These are phyloP conservation scores for Pleurotus ostreatus DNA, from an alignment of 768 basidiomycete species.

Conservation along the genomic window DNA sequence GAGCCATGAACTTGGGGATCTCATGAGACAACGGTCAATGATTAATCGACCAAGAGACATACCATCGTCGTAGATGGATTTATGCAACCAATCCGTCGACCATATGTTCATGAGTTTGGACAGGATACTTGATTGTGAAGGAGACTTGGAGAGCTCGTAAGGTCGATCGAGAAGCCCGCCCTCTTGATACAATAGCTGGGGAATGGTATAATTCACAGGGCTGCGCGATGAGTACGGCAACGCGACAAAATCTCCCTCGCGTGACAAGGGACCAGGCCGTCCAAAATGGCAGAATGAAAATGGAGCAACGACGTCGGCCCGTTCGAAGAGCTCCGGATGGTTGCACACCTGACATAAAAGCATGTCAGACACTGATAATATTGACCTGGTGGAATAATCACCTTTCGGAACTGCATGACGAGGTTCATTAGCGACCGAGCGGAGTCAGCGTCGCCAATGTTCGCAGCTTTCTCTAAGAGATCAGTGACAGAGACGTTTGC, in stretches of 20 bases:
- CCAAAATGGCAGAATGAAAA: conserved; percentile 86
- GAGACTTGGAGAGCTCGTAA: conserved; percentile 40
- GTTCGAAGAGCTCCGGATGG: conserved; percentile 96
- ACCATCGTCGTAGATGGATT: conserved; percentile 67
- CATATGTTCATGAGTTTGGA: conserved; percentile 84
- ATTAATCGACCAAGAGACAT: conserved; percentile 17
- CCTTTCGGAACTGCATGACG: conserved; percentile 99
- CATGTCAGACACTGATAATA: background rate
- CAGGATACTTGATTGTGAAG: conserved; percentile 52
- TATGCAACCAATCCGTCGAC: conserved; percentile 76
- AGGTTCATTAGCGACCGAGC: conserved; percentile 97
- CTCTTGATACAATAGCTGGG: conserved; percentile 72
- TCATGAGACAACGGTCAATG: conserved; percentile 2
- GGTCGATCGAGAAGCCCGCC: conserved; percentile 72
- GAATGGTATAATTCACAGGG: conserved; percentile 77
- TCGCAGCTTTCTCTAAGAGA: conserved; percentile 88
- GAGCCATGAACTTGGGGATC: conserved; percentile 35
- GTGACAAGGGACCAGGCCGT: conserved; percentile 72
- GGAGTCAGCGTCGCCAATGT: conserved; percentile 86
- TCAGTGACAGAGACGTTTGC: conserved; percentile 95
- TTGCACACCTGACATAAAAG: conserved; percentile 74
- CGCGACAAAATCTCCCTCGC: conserved; percentile 83
- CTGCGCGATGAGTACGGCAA: conserved; percentile 85
- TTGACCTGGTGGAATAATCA: conserved; percentile 18
- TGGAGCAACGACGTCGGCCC: conserved; percentile 92